Base-by-base conservation (phyloP, 2,329 filamentous ascomycete species). In the Hypoxylon sp. region DNA sequence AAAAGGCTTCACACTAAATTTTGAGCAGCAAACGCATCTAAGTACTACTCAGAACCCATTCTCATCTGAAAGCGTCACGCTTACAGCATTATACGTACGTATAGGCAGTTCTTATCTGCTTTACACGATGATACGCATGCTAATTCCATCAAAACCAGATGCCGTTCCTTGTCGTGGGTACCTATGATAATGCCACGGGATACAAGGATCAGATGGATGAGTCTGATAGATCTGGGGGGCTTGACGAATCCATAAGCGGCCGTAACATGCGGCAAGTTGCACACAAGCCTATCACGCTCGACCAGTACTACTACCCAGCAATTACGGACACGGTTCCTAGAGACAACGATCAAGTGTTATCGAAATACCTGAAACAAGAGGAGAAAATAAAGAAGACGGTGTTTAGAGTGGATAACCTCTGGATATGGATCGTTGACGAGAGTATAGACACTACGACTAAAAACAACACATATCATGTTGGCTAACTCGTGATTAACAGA, bases 221-320 rank as follows among this genome's bases (percentile, higher is more conserved):
- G n/a, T n/a, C n/a, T n/a, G n/a, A n/a, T n/a, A n/a, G n/a, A n/a
- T n/a, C n/a, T n/a, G n/a, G n/a, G 21, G 49, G 5, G 18, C 27
- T 38, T 43, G 24, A 43, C 10, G 40, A 42, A 20, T 48, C 27
- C 21, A 41, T 15, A 4, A 37, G 37, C 4, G 38, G 21, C 26
- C 45, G 29, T 21, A 46, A 43, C 41, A 57, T 23, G 42, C 49
- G 41, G 42, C 43, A 50, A 37, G 37, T 60, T 21, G 48, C 23
- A 35, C 53, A 63, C 45, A 33, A 29, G 10, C 56, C 60, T 11
- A 35, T 63, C 31, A 63, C 60, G 9, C 40, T 60, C 23, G 52
- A 60, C 21, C 56, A 60, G 23, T 63, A 57, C n/a, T 63, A 60
- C 17, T 63, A 60, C 20, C 48, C 49, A 31, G 46, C 46, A 3